phyloP scores from a whole-genome alignment of 2,329 filamentous ascomycete genomes.

The Geosmithia flava region DNA sequence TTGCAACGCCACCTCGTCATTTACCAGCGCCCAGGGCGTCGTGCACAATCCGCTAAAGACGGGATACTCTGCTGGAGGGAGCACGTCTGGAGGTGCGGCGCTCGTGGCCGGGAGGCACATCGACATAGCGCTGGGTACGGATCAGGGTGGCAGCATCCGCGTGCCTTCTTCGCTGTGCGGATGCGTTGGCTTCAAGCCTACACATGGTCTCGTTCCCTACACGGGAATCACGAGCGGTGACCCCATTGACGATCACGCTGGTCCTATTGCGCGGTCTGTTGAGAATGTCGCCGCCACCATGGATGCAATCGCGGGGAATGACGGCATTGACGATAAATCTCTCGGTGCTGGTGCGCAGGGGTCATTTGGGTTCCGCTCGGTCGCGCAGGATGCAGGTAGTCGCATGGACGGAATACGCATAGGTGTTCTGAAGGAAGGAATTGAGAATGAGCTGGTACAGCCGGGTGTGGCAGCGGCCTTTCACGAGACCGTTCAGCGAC shows the following conservation, averaged over 20 bases:
- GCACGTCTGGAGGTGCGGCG: slow-evolving; percentile 32
- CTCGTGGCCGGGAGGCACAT: slow-evolving; percentile 28
- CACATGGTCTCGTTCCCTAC: slow-evolving; percentile 35
- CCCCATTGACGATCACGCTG: slow-evolving; percentile 36
- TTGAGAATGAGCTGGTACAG: slow-evolving; percentile 22
- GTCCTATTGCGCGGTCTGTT: slow-evolving; percentile 27
- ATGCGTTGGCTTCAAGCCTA: slow-evolving; percentile 36
- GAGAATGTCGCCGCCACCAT: slow-evolving; percentile 26
- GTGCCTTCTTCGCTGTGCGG: slow-evolving; percentile 27
- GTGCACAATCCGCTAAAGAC: slow-evolving; percentile 30
- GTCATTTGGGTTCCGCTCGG: slow-evolving; percentile 8
- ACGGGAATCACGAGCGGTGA: slow-evolving; percentile 35
- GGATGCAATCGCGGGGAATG: slow-evolving; percentile 32
- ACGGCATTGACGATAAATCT: slow-evolving; percentile 33
- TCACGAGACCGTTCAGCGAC: slow-evolving; percentile 23
- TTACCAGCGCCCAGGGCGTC: slow-evolving; percentile 29
- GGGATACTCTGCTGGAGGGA: slow-evolving; percentile 36
- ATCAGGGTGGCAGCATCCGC: slow-evolving; percentile 33
- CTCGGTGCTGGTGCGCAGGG: slow-evolving; percentile 17
- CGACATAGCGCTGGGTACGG: slow-evolving; percentile 33
- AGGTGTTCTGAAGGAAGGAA: slow-evolving; percentile 31
- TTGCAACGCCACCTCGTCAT: slow-evolving; percentile 34
- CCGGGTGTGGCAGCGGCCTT: slow-evolving; percentile 26
- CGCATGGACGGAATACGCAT: slow-evolving; percentile 18
- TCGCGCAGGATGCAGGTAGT: neutral